Evolutionary conservation across 441 rosid genomes (phyloP).

Genomic region (Aquilaria agallochum): DNA sequence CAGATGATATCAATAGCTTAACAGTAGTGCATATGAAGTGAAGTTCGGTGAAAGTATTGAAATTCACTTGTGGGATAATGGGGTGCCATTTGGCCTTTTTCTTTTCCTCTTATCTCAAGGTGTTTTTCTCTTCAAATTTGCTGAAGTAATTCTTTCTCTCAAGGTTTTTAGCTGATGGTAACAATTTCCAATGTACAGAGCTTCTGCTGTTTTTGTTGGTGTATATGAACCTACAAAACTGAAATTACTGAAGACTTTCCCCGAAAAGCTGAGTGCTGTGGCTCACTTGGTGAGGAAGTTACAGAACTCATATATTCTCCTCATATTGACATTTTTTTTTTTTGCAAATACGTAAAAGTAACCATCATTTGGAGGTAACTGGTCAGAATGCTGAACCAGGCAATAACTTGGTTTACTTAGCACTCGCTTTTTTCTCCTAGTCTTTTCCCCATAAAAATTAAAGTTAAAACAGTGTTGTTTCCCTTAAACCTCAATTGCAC

Average conservation of each 20-base stretch:
- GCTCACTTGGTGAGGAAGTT: slow-evolving; percentile 78
- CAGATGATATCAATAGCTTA: no score
- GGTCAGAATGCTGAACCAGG: no score
- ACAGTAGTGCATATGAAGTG: no score
- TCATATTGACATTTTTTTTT: no score
- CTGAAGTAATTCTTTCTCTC: no score
- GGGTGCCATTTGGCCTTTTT: no score
- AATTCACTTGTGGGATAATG: background rate
- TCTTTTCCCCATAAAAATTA: background rate
- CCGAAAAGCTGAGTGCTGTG: slow-evolving; percentile 83
- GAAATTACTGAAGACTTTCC: slow-evolving; percentile 67
- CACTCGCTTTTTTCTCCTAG: slow-evolving; percentile 7
- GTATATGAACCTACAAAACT: slow-evolving; percentile 95
- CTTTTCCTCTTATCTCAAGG: no score
- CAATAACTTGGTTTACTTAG: slow-evolving; percentile 9
- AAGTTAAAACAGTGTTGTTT: slow-evolving; percentile 8
- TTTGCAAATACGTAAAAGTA: background rate
- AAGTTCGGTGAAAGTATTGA: background rate
- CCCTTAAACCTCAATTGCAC: background rate
- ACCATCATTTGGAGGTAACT: background rate
- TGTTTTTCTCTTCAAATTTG: background rate
- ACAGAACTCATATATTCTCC: background rate
- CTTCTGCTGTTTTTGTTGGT: slow-evolving; percentile 95
- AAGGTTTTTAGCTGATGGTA: background rate
- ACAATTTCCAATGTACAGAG: slow-evolving; percentile 39